Conservation (phyloP, 805 yeast species). For the Barnettozyma salicaria region DNA sequence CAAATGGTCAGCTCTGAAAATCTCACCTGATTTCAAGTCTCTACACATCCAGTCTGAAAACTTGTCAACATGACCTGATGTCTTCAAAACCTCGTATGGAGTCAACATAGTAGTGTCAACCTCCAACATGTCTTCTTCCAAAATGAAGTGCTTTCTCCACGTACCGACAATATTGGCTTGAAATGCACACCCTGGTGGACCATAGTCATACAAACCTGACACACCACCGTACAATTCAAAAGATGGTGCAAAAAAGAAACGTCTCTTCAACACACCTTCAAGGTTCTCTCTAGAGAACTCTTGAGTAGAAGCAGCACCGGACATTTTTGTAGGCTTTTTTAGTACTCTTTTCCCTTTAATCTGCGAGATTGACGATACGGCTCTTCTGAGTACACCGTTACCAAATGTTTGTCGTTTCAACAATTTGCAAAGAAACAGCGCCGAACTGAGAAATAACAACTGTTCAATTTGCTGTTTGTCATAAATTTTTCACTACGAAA, state of each 20-base stretch:
- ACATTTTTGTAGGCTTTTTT: slow-evolving; percentile 15
- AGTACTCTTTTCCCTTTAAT: background rate
- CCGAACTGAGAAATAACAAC: background rate
- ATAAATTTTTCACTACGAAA: no score
- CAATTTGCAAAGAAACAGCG: background rate
- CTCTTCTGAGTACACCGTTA: background rate
- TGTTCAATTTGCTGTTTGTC: no score
- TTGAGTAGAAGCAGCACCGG: slow-evolving; percentile 27
- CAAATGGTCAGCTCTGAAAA: slow-evolving; percentile 96
- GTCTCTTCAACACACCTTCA: slow-evolving; percentile 87
- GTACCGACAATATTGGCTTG: slow-evolving; percentile 92
- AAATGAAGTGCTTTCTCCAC: slow-evolving; percentile 96
- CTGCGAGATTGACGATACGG: background rate
- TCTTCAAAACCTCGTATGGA: slow-evolving; percentile 94
- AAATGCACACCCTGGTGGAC: slow-evolving; percentile 99
- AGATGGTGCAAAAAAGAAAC: slow-evolving; percentile 97
- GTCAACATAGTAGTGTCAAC: slow-evolving; percentile 98
- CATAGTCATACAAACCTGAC: slow-evolving; percentile 95
- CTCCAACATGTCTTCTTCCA: slow-evolving; percentile 98
- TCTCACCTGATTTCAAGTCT: slow-evolving; percentile 93
- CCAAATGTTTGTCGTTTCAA: background rate
- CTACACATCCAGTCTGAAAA: slow-evolving; percentile 99
- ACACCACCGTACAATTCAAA: slow-evolving; percentile 98
- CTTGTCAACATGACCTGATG: slow-evolving; percentile 99
- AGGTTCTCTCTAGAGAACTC: slow-evolving; percentile 77